A percentile compares a stretch with the other conserved stretches of the same genome.
phyloP scores from a whole-genome alignment of 176 grass and related monocot genomes.

The Zoysia pacifica region DNA sequence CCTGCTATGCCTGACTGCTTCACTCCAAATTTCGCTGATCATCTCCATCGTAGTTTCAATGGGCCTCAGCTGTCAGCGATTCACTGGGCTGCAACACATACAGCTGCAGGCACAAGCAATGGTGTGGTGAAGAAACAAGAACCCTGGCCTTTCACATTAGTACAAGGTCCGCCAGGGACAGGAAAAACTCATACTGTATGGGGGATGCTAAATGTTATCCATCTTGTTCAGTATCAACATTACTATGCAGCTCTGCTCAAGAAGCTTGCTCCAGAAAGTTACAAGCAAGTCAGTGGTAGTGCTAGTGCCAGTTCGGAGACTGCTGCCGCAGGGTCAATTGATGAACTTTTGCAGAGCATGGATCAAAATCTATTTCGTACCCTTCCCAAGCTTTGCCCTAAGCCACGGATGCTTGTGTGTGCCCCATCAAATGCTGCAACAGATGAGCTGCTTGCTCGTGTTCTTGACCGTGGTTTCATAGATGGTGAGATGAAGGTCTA shows the following conservation, averaged over 20 bases:
- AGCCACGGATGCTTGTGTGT: constrained; percentile 97
- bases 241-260: constrained; percentile 95
- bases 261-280: constrained; percentile 99
- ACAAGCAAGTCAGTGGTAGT: constrained; percentile 75
- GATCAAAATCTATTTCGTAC: constrained; percentile 93
- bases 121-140: constrained; percentile 82
- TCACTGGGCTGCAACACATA: constrained; percentile 99
- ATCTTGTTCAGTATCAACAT: constrained; percentile 99
- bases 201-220: constrained; percentile 99
- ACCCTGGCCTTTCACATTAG: constrained; percentile 98
- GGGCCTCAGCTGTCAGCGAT: constrained; percentile 91
- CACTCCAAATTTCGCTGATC: constrained; percentile 83
- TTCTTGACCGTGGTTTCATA: constrained; percentile 97
- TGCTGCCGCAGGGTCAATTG: constrained; percentile 81
- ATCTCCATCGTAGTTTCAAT: constrained; percentile 86
- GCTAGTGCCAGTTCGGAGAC: constrained; percentile 50
- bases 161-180: constrained; percentile 96
- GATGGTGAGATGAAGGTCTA: constrained; percentile 99
- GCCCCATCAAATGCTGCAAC: constrained; percentile 98
- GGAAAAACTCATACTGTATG: constrained; percentile 99
- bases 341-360: constrained; percentile 98
- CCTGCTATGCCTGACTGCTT: constrained; percentile 96
- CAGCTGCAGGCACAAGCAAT: constrained; percentile 92
- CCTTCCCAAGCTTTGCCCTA: constrained; percentile 97
- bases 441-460: constrained; percentile 91